Evolutionary conservation across 177 flowering plant species (phyloP).

Genomic region (Telopea speciosissima): DNA sequence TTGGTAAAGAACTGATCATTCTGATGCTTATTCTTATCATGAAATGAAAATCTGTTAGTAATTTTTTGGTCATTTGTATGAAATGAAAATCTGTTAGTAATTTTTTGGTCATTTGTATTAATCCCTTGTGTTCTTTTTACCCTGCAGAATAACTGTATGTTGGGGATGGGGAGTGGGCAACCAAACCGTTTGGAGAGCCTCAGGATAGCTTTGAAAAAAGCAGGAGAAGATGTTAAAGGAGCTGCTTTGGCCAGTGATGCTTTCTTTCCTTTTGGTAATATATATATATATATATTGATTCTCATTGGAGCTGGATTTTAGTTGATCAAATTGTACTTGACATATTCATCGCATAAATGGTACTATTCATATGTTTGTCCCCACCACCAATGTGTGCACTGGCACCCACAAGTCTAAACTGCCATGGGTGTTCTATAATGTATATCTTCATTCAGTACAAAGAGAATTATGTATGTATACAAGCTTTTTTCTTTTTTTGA

Average conservation of each 20-base stretch:
- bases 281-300: too few species aligned
- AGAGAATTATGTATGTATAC: too few species aligned
- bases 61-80: neutral
- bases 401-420: neutral
- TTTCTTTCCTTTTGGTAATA: constrained; percentile 98
- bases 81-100: neutral
- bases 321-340: neutral
- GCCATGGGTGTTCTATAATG: too few species aligned
- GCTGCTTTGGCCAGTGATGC: constrained; percentile 99
- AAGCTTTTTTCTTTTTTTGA: too few species aligned
- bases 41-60: neutral
- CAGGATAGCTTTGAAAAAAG: constrained; percentile 84
- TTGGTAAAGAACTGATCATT: neutral
- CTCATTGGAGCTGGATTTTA: neutral
- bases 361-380: too few species aligned
- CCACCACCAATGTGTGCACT: neutral
- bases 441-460: too few species aligned
- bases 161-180: constrained; percentile 99
- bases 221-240: constrained; percentile 91
- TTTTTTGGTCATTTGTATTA: neutral
- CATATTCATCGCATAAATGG: too few species aligned
- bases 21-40: neutral
- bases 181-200: constrained; percentile 94
- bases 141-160: constrained; percentile 83
- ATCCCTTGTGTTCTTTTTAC: constrained; percentile 6